Evolutionary conservation across 768 basidiomycete species (phyloP).

Genomic region (Cubamyces sp.): DNA sequence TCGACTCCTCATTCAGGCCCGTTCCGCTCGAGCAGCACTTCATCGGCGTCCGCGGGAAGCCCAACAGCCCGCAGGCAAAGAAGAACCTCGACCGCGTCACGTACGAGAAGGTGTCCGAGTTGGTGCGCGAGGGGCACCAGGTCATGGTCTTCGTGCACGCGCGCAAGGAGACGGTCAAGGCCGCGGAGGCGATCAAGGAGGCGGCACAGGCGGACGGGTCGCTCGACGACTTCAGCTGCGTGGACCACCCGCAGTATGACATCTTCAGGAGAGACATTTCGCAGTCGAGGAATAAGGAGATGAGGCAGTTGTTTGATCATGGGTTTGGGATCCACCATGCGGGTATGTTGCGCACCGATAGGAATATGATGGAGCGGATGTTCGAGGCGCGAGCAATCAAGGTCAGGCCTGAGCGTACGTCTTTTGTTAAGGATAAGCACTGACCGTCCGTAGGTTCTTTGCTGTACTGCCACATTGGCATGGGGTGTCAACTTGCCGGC

Average conservation of each 20-base stretch:
- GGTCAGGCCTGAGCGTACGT: constrained; percentile 44
- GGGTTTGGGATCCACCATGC: constrained; percentile 99
- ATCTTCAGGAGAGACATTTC: constrained; percentile 78
- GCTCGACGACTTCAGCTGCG: constrained; percentile 77
- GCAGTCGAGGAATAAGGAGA: constrained; percentile 89
- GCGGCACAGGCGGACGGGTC: constrained; percentile 71
- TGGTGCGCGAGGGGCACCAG: constrained; percentile 92
- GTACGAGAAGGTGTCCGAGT: constrained; percentile 86
- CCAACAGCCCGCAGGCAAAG: constrained; percentile 69
- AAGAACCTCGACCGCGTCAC: constrained; percentile 88
- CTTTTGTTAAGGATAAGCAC: neutral
- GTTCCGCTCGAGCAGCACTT: constrained; percentile 98
- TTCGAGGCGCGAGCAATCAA: constrained; percentile 92
- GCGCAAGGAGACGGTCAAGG: constrained; percentile 96
- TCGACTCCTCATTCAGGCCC: constrained; percentile 96
- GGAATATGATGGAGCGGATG: constrained; percentile 94
- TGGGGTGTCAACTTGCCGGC: constrained; percentile 99
- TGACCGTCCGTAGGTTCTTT: constrained; percentile 69
- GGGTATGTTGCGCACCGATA: constrained; percentile 92
- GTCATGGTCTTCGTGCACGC: constrained; percentile 99
- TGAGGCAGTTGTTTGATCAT: constrained; percentile 89
- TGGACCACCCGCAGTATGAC: constrained; percentile 78
- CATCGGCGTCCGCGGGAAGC: constrained; percentile 89
- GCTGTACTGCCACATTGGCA: constrained; percentile 96
- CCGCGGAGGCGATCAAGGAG: constrained; percentile 81